Evolutionary conservation across 2,329 filamentous ascomycete genomes (phyloP).

Genomic region (Graphilbum fragrans): DNA sequence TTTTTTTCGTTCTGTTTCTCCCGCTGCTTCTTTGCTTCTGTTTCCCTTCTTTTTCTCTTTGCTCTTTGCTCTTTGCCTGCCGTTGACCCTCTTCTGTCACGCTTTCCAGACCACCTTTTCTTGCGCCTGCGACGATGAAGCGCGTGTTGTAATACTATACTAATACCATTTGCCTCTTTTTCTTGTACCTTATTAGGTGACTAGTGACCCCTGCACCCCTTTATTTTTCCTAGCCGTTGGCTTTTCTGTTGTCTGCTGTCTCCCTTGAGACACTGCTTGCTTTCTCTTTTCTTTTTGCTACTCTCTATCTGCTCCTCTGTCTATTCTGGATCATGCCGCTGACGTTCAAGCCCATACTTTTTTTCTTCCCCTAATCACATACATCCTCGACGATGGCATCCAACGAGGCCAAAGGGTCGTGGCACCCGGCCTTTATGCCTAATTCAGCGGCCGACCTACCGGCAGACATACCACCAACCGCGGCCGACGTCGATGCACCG

Average conservation of each 20-base stretch:
- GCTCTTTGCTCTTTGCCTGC: not conserved
- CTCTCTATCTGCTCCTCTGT: no score
- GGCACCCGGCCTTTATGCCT: constrained; percentile 41
- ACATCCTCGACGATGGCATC: constrained; percentile 33
- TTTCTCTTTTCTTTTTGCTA: not conserved
- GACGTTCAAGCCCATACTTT: no score
- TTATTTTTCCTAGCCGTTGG: no score
- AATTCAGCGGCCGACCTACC: constrained; percentile 13
- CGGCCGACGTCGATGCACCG: not conserved
- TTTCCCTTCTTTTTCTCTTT: not conserved
- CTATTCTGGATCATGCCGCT: no score
- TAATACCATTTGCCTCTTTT: not conserved
- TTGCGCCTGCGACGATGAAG: not conserved
- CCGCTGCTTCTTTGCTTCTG: not conserved
- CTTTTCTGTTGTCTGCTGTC: no score
- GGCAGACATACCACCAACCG: not conserved
- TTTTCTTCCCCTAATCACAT: constrained; percentile 1
- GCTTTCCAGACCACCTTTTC: not conserved
- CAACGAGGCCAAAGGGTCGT: constrained; percentile 28
- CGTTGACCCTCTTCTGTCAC: not conserved
- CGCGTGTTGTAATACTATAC: not conserved
- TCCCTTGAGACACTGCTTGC: no score
- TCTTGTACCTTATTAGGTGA: not conserved
- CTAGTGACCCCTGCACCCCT: no score
- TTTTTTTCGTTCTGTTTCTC: no score